These are phyloP conservation scores for Geotrichum aggregatum DNA, from an alignment of 1,139 yeast genomes.

Conservation along the genomic window DNA sequence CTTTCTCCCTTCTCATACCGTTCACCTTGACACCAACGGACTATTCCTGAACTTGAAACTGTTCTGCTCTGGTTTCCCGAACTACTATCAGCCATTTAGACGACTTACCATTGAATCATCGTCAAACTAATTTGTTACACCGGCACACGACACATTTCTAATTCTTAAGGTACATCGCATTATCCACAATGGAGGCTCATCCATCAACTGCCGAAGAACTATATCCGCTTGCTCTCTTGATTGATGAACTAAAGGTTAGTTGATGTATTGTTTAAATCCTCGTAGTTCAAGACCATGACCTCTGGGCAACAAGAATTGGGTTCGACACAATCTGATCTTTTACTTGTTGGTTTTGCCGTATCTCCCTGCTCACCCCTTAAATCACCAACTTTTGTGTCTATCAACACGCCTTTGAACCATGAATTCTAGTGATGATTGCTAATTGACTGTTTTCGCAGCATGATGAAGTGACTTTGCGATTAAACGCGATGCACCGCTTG, in stretches of 20 bases:
- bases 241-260: constrained; percentile 78
- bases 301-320: neutral
- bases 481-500: constrained; percentile 90
- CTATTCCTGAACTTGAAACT: constrained; percentile 1
- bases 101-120: neutral
- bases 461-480: constrained; percentile 90
- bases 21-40: constrained; percentile 5
- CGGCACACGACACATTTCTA: constrained; percentile 2
- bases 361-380: no score
- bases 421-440: neutral
- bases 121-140: neutral
- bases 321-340: neutral
- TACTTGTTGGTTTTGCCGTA: neutral
- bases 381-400: no score
- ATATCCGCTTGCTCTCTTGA: constrained; percentile 89
- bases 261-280: neutral
- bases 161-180: neutral
- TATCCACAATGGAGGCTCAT: constrained; percentile 20
- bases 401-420: neutral
- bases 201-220: constrained; percentile 50
- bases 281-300: no score
- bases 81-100: neutral
- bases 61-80: neutral
- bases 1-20: neutral
- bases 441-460: constrained; percentile 41